These are phyloP conservation scores for Pelargonium fulgidum DNA, from an alignment of 441 rosid genomes.

Conservation along the genomic window DNA sequence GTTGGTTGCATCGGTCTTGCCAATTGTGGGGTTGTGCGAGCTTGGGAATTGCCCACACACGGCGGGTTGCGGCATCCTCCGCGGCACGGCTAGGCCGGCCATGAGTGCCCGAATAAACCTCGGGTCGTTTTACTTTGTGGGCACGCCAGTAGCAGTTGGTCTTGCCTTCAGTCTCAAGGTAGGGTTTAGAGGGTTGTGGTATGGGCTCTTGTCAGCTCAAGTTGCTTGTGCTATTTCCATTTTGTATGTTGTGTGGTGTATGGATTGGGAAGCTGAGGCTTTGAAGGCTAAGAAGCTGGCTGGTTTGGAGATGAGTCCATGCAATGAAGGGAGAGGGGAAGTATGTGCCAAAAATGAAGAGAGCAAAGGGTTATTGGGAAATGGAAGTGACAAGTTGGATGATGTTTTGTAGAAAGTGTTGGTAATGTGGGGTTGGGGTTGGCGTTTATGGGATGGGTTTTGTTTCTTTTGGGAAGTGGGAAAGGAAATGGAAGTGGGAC, in stretches of 20 bases:
- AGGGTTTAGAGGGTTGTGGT: constrained; percentile 88
- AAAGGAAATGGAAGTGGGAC: background rate
- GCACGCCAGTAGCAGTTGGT: constrained; percentile 86
- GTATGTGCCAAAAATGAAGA: constrained; percentile 31
- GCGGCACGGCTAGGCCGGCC: constrained; percentile 78
- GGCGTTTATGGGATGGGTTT: constrained; percentile 6
- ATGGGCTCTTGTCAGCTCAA: constrained; percentile 81
- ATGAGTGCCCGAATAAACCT: constrained; percentile 74
- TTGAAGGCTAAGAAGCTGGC: constrained; percentile 52
- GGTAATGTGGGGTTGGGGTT: background rate
- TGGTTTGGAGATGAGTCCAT: constrained; percentile 40
- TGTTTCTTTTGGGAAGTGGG: constrained; percentile 18
- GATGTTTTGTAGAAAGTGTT: constrained; percentile 21
- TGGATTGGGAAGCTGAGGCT: constrained; percentile 88
- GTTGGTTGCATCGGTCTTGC: constrained; percentile 74
- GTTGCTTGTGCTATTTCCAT: constrained; percentile 67
- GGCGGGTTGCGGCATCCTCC: constrained; percentile 83
- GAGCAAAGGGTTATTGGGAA: constrained; percentile 34
- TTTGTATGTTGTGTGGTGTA: constrained; percentile 53
- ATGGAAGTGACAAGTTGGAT: constrained; percentile 34
- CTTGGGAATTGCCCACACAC: constrained; percentile 94
- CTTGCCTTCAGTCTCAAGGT: constrained; percentile 61
- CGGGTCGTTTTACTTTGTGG: constrained; percentile 81
- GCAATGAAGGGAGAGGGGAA: constrained; percentile 22
- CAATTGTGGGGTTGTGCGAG: constrained; percentile 82